phyloP scores from a whole-genome alignment of 768 basidiomycete genomes.

The Calocybe gangraenosa region DNA sequence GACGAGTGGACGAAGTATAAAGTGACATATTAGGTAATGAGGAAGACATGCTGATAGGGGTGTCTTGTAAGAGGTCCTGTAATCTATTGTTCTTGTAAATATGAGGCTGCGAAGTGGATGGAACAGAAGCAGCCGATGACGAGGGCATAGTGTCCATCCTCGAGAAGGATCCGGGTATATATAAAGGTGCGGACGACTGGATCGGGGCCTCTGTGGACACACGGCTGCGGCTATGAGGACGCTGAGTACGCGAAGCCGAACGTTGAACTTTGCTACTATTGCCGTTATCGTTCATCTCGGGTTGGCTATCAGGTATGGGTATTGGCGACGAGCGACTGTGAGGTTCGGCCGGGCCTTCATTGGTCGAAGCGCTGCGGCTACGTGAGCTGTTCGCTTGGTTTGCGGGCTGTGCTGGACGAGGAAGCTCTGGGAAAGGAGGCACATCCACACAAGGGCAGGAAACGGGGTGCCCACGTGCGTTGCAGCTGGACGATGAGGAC shows the following conservation, averaged over 20 bases:
- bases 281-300: neutral
- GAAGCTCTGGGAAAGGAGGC: constrained; percentile 3
- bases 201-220: constrained; percentile 1
- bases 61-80: constrained; percentile 40
- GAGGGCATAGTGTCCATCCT: neutral
- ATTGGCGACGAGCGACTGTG: neutral
- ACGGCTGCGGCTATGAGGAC: constrained; percentile 16
- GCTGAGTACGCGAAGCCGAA: constrained; percentile 26
- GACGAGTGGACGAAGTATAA: constrained; percentile 16
- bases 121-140: neutral
- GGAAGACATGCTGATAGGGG: constrained; percentile 32
- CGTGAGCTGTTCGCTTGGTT: constrained; percentile 8
- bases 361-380: constrained; percentile 6
- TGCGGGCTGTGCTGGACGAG: neutral
- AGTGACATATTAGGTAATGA: constrained; percentile 38
- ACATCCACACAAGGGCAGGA: constrained; percentile 15
- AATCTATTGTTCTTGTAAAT: constrained; percentile 32
- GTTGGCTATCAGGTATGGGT: constrained; percentile 13
- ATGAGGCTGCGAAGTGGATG: constrained; percentile 16
- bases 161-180: neutral
- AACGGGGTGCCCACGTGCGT: constrained; percentile 17
- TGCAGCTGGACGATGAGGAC: constrained; percentile 16
- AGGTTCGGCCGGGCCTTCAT: neutral
- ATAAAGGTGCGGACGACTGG: constrained; percentile 1
- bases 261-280: constrained; percentile 13